phyloP scores from a whole-genome alignment of 352 stramenopile species.

The Globisporangium paddicum region DNA sequence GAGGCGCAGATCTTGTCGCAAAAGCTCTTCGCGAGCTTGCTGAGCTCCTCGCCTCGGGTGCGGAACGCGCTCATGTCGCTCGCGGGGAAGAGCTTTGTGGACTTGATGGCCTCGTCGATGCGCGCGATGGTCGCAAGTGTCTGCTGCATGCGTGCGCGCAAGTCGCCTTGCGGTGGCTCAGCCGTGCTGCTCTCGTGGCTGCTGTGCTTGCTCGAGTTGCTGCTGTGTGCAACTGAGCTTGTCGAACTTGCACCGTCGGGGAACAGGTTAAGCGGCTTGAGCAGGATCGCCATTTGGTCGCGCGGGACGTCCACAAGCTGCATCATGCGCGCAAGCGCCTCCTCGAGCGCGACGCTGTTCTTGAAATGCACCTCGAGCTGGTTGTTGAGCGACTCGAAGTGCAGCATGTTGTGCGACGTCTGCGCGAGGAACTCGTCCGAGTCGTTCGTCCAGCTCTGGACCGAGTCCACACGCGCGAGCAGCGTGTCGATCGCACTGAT shows the following conservation, averaged over 20 bases:
- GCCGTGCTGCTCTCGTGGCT: not conserved
- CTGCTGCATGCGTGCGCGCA: conserved; percentile 26
- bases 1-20: conserved; percentile 48
- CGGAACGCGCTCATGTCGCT: conserved; percentile 64
- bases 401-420: conserved; percentile 62
- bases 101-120: conserved; percentile 53
- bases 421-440: conserved; percentile 50
- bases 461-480: conserved; percentile 31
- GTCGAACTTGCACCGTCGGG: conserved; percentile 20
- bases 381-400: conserved; percentile 79
- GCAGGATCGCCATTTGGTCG: conserved; percentile 47
- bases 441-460: conserved; percentile 60
- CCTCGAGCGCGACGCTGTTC: conserved; percentile 63
- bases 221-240: not conserved
- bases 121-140: conserved; percentile 37
- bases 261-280: conserved; percentile 49
- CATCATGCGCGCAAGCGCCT: conserved; percentile 48
- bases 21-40: conserved; percentile 33
- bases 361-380: conserved; percentile 79
- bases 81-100: conserved; percentile 48
- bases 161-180: conserved; percentile 10
- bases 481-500: conserved; percentile 49
- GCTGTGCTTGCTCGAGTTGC: conserved; percentile 2
- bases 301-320: conserved; percentile 42
- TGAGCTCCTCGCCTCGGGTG: conserved; percentile 47